These are phyloP conservation scores for Malbranchea zuffiana DNA, from an alignment of 2,329 filamentous ascomycete species.

Conservation along the genomic window DNA sequence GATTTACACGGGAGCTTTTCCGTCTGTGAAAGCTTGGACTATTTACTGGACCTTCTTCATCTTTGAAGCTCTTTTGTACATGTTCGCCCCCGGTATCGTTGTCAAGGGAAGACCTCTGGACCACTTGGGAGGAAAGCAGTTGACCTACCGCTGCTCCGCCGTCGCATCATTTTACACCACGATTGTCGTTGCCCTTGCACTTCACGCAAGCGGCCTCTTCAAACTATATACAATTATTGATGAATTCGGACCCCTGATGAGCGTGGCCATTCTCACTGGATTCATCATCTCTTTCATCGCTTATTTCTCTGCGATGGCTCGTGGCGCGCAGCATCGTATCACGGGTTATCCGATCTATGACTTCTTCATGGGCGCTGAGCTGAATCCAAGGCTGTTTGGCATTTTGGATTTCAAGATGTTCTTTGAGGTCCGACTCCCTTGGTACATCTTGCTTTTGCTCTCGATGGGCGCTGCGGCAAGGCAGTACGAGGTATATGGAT, in stretches of 20 bases:
- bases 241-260: conserved; percentile 87
- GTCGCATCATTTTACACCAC: conserved; percentile 80
- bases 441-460: conserved; percentile 79
- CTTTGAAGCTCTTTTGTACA: conserved; percentile 73
- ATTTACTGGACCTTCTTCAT: conserved; percentile 94
- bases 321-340: conserved; percentile 85
- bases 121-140: conserved; percentile 70
- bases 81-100: conserved; percentile 76
- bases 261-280: conserved; percentile 83
- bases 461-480: conserved; percentile 65
- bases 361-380: conserved; percentile 83
- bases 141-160: conserved; percentile 90
- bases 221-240: conserved; percentile 86
- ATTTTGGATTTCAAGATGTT: conserved; percentile 92
- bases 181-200: conserved; percentile 54
- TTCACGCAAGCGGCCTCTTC: conserved; percentile 79
- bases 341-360: conserved; percentile 71
- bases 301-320: conserved; percentile 70
- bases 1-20: conserved; percentile 75
- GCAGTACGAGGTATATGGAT: conserved; percentile 76
- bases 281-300: conserved; percentile 73
- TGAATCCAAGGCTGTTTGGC: conserved; percentile 76
- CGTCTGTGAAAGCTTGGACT: conserved; percentile 68
- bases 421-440: conserved; percentile 82
- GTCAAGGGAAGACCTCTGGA: conserved; percentile 78